A percentile compares a stretch with the other conserved stretches of the same genome.
These are phyloP conservation scores for Colletotrichum trifolii DNA, from an alignment of 2,329 filamentous ascomycete species.

Conservation along the genomic window DNA sequence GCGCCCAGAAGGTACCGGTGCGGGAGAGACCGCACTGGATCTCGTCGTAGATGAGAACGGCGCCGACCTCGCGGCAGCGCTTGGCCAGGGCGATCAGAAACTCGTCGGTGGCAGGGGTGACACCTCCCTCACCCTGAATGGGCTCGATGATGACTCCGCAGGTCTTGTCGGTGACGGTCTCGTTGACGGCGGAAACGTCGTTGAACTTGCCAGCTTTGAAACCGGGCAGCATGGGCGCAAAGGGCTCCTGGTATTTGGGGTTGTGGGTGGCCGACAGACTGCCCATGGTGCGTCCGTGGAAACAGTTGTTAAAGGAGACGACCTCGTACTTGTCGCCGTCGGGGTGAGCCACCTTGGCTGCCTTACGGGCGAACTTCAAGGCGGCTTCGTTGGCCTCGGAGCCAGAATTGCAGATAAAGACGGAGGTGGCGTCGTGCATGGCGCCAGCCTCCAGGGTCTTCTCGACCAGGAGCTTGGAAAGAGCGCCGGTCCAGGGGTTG, in stretches of 20 bases:
- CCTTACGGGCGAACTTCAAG: slow-evolving; percentile 95
- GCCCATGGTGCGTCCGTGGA: slow-evolving; percentile 98
- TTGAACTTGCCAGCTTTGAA: slow-evolving; percentile 91
- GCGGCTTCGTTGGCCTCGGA: slow-evolving; percentile 98
- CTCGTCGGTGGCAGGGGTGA: slow-evolving; percentile 83
- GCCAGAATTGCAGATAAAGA: slow-evolving; percentile 96
- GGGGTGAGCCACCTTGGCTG: slow-evolving; percentile 79
- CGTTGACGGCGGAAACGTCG: slow-evolving; percentile 76
- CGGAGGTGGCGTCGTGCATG: slow-evolving; percentile 83
- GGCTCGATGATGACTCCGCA: slow-evolving; percentile 97
- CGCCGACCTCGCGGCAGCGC: slow-evolving; percentile 87
- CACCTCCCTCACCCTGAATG: slow-evolving; percentile 96
- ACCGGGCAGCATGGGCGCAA: slow-evolving; percentile 93
- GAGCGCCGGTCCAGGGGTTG: slow-evolving; percentile 92
- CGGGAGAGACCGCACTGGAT: slow-evolving; percentile 94
- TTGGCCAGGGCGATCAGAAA: slow-evolving; percentile 87
- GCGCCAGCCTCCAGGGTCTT: slow-evolving; percentile 82
- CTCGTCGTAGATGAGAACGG: slow-evolving; percentile 93
- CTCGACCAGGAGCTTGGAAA: slow-evolving; percentile 87
- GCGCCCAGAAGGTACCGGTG: slow-evolving; percentile 92
- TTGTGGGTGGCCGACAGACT: slow-evolving; percentile 95
- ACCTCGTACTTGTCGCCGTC: slow-evolving; percentile 82
- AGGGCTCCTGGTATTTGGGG: slow-evolving; percentile 96
- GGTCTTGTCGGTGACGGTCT: slow-evolving; percentile 83
- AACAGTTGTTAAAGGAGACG: slow-evolving; percentile 90